Conservation (phyloP, 306 rosid genomes). For the Carpinus fangiana region DNA sequence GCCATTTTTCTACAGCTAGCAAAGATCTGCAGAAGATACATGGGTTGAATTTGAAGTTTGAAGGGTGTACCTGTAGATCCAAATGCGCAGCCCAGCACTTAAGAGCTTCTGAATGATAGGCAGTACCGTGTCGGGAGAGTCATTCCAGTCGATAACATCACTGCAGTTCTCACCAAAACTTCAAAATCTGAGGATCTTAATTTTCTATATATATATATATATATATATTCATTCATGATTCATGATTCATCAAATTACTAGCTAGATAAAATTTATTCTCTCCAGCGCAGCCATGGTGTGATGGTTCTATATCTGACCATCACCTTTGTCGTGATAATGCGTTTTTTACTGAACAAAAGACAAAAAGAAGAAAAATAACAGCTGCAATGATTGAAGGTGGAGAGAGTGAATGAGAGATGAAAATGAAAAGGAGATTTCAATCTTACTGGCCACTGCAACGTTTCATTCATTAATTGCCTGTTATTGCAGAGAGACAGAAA, state of each 20-base stretch:
- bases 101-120: constrained; percentile 49
- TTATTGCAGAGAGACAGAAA: constrained; percentile 1
- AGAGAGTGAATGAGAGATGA: not conserved
- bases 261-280: no score
- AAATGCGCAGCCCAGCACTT: constrained; percentile 58
- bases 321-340: not conserved
- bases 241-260: not conserved
- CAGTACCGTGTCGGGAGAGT: constrained; percentile 45
- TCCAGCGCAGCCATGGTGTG: no score
- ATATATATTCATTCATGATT: not conserved
- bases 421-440: constrained; percentile 19
- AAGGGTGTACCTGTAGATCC: constrained; percentile 56
- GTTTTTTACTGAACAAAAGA: not conserved
- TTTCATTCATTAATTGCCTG: constrained; percentile 8
- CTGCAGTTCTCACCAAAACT: constrained; percentile 26
- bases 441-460: not conserved
- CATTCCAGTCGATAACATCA: constrained; percentile 55
- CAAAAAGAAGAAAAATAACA: not conserved
- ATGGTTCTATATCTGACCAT: not conserved
- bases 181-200: not conserved
- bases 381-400: not conserved
- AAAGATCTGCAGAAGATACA: not conserved
- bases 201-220: no score
- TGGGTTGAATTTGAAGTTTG: not conserved
- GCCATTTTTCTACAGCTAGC: not conserved